A percentile compares a stretch with the other conserved stretches of the same genome.
Evolutionary conservation across 1,284 basidiomycete species (phyloP).

Genomic region (Laetiporus sulphureus): DNA sequence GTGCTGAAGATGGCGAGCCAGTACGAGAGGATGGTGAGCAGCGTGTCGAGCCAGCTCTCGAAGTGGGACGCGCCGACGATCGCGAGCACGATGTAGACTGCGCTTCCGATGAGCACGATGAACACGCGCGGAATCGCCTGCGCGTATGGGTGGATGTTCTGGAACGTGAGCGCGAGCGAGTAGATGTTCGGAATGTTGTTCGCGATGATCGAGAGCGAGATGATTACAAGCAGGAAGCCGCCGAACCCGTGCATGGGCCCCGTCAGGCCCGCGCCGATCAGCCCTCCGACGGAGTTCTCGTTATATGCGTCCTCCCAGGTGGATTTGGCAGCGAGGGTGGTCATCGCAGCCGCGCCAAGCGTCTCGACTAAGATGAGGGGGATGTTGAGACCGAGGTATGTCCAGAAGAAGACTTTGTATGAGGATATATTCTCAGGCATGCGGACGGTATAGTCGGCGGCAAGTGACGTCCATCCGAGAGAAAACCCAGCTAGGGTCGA

Average conservation of each 20-base stretch:
- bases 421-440: constrained; percentile 25
- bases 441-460: constrained; percentile 28
- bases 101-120: constrained; percentile 26
- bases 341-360: constrained; percentile 14
- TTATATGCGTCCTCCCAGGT: constrained; percentile 22
- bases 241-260: constrained; percentile 23
- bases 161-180: constrained; percentile 28
- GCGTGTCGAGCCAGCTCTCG: constrained; percentile 27
- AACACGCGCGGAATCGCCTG: constrained; percentile 32
- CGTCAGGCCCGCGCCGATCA: constrained; percentile 21
- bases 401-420: constrained; percentile 26
- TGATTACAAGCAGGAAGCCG: constrained; percentile 22
- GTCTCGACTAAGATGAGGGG: constrained; percentile 11
- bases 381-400: constrained; percentile 29
- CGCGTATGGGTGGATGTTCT: constrained; percentile 25
- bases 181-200: constrained; percentile 30
- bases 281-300: constrained; percentile 20
- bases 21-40: constrained; percentile 26
- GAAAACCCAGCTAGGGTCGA: constrained; percentile 19
- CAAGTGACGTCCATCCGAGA: constrained; percentile 21
- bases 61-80: constrained; percentile 30
- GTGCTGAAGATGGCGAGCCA: constrained; percentile 29
- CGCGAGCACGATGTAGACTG: constrained; percentile 29
- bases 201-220: constrained; percentile 28
- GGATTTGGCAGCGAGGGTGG: constrained; percentile 21